Conservation (phyloP, 2,329 filamentous ascomycete genomes). For the Cladophialophora carrionii region DNA sequence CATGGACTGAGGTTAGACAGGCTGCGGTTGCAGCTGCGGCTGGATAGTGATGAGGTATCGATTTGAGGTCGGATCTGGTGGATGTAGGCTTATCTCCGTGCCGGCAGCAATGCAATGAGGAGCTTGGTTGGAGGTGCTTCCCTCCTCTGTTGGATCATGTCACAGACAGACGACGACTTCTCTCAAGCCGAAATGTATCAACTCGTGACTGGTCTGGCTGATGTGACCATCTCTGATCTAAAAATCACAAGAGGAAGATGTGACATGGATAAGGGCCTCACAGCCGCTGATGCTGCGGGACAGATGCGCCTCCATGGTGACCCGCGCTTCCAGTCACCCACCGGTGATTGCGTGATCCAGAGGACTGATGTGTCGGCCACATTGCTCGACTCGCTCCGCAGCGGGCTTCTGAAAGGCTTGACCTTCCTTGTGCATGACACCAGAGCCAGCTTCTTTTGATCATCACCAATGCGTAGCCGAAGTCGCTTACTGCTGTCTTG, state of each 20-base stretch:
- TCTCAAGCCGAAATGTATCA: not conserved
- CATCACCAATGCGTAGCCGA: not conserved
- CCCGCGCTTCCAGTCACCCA: not conserved
- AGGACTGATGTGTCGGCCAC: not conserved
- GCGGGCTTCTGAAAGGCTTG: not conserved
- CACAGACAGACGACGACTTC: not conserved
- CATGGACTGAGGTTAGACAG: not conserved
- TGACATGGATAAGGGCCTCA: not conserved
- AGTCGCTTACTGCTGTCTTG: not conserved
- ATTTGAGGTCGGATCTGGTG: slow-evolving; percentile 4
- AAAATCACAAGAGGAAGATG: not conserved
- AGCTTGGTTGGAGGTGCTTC: not conserved
- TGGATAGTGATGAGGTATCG: slow-evolving; percentile 14
- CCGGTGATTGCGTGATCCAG: not conserved
- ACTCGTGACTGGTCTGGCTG: not conserved
- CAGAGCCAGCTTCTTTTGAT: not conserved
- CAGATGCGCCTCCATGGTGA: not conserved
- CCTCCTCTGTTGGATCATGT: not conserved
- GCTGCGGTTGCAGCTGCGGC: not conserved
- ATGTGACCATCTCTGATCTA: not conserved
- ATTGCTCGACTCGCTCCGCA: not conserved
- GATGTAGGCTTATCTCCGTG: slow-evolving; percentile 19
- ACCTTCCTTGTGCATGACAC: not conserved
- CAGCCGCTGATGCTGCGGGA: not conserved
- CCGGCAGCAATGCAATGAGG: not conserved